Conservation (phyloP, 371 early-diverging fungal genomes). For the Chytridium lagenaria region DNA sequence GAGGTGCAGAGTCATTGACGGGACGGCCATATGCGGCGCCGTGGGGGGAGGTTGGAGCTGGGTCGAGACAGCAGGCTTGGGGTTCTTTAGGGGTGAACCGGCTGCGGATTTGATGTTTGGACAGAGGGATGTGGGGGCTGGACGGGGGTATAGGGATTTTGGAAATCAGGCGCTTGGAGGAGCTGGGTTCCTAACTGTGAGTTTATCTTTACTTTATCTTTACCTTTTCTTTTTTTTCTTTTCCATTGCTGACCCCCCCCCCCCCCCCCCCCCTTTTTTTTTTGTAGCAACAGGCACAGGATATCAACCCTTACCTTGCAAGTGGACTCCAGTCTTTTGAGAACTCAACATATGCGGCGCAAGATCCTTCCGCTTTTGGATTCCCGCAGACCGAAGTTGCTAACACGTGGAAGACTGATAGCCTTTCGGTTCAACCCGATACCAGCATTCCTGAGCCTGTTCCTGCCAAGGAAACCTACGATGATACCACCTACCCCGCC, state of each 20-base stretch:
- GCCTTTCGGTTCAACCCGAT: neutral
- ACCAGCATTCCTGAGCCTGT: neutral
- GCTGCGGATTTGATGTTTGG: neutral
- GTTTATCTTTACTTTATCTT: neutral
- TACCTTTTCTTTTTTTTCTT: neutral
- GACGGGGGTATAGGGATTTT: neutral
- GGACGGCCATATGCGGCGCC: neutral
- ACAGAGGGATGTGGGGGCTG: neutral
- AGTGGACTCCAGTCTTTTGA: neutral
- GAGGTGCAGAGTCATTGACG: neutral
- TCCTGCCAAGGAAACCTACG: no score
- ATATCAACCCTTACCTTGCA: neutral
- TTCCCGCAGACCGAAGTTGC: neutral
- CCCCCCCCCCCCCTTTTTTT: no score
- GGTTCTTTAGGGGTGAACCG: neutral
- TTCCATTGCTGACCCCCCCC: neutral
- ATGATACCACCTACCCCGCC: neutral
- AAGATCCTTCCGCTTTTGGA: neutral
- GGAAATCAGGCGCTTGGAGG: neutral
- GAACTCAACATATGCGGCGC: neutral
- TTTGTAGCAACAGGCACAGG: neutral
- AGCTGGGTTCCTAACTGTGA: neutral
- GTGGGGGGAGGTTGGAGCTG: neutral
- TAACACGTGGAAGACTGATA: neutral
- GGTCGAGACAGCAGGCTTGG: conserved; percentile 7